Evolutionary conservation across 768 basidiomycete species (phyloP).

Genomic region (Suillus clintonianus): DNA sequence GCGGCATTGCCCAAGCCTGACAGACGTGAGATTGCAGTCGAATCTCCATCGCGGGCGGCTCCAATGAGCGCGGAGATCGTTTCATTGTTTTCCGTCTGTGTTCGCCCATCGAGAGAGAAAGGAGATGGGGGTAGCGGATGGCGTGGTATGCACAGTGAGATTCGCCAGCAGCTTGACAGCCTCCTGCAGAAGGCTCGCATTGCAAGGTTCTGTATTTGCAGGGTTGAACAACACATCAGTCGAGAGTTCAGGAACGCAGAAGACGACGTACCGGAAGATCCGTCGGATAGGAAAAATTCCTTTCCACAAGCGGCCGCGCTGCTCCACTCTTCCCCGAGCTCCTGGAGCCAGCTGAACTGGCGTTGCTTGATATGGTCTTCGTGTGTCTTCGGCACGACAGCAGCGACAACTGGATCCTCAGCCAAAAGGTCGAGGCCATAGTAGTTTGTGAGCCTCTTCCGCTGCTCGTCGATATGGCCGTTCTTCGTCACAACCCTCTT

Average conservation of each 20-base stretch:
- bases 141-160: not conserved
- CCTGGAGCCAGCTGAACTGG: not conserved
- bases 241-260: not conserved
- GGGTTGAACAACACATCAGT: not conserved
- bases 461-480: constrained; percentile 2
- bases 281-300: not conserved
- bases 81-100: not conserved
- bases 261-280: not conserved
- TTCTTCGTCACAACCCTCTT: constrained; percentile 2
- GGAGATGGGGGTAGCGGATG: not conserved
- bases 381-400: not conserved
- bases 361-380: constrained; percentile 1
- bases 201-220: not conserved
- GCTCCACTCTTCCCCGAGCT: not conserved
- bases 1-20: not conserved
- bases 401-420: no score
- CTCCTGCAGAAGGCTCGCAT: not conserved
- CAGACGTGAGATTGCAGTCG: not conserved
- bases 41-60: not conserved
- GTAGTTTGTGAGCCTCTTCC: constrained; percentile 1
- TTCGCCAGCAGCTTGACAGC: not conserved
- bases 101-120: not conserved
- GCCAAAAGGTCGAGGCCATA: constrained; percentile 6
- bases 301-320: not conserved
- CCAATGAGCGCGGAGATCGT: not conserved